phyloP scores from a whole-genome alignment of 2,329 filamentous ascomycete genomes.

The Epicoccum nigrum region DNA sequence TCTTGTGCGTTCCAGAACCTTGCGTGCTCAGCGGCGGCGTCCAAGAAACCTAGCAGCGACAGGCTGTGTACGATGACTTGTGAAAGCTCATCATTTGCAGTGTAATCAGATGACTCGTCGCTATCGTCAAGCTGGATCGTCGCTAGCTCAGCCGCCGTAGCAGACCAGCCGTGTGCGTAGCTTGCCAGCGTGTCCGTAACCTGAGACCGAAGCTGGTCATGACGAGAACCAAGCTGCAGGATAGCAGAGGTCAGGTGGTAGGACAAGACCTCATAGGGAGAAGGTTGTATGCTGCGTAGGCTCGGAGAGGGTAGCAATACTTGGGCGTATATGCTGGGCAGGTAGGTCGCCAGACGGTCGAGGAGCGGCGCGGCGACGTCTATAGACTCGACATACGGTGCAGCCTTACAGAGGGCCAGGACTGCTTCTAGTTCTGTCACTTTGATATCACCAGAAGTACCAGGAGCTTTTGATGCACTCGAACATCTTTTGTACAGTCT shows the following conservation, averaged over 20 bases:
- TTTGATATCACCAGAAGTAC: slow-evolving; percentile 54
- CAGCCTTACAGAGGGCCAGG: slow-evolving; percentile 87
- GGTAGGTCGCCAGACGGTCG: slow-evolving; percentile 80
- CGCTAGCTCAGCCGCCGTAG: slow-evolving; percentile 63
- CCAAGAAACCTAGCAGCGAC: slow-evolving; percentile 87
- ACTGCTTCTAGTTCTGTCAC: slow-evolving; percentile 91
- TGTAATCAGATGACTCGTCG: slow-evolving; percentile 58
- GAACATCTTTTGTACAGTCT: slow-evolving; percentile 51
- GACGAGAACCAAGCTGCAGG: slow-evolving; percentile 77
- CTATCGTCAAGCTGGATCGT: slow-evolving; percentile 59
- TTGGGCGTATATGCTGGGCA: slow-evolving; percentile 83
- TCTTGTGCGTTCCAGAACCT: slow-evolving; percentile 82
- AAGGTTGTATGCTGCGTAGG: slow-evolving; percentile 81
- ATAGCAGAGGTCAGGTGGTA: slow-evolving; percentile 80
- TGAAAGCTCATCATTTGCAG: slow-evolving; percentile 60
- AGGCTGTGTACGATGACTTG: slow-evolving; percentile 78
- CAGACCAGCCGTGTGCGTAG: slow-evolving; percentile 74
- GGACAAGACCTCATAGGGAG: slow-evolving; percentile 84
- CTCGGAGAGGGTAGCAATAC: slow-evolving; percentile 79
- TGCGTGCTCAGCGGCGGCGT: slow-evolving; percentile 77
- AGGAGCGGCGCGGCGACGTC: slow-evolving; percentile 79
- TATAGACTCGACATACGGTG: slow-evolving; percentile 71
- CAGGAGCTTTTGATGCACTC: slow-evolving; percentile 20
- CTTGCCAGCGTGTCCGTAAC: slow-evolving; percentile 70
- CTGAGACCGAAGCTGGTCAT: slow-evolving; percentile 69